Evolutionary conservation across 176 grass and related monocot genomes (phyloP), one percentile per base, ranked within the genome.

Genomic region (Musa schizocarpa): DNA sequence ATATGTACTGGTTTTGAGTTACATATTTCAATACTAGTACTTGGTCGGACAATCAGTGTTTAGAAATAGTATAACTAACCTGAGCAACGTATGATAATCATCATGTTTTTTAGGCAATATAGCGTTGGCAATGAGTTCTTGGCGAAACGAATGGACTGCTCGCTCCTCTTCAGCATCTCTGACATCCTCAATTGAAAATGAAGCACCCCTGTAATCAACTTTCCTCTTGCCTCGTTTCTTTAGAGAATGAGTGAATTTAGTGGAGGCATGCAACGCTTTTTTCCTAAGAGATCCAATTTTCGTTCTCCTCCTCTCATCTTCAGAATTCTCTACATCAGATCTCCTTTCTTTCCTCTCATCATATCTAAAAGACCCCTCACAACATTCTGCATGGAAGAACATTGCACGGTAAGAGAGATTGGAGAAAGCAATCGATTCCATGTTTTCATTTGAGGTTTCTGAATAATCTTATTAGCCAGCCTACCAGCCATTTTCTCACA

Each of bases 61-160:
- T n/a, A 19, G 1, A 50, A 17, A 50, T 50, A 54, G 22, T 17
- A 51, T 73, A 24, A 54, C 58, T 58, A 82, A 98, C 90, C 96
- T 91, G 51, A 99, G 91, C 86, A 99, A 87, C 83, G 87, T 89
- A 73, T 95, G 96, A 76, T 99, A 99, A 74, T 92, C 86, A 68
- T 99, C 91, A 68, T 99, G 88, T 53, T 84, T 99, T 17, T 92
- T 88, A 3, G 96, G 79, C 56, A 95, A 82, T 69, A 99, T 79
- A 53, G 82, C 75, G 13, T 88, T 88, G 9, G 87, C 61, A 57
- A 78, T 77, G 53, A 99, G 91, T 0, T 79, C 84, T 51, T 95
- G 91, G 4, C 88, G 83, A 76, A 99, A 95, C 8, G 86, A 81
- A 71, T 78, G 22, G 22, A 99, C 96, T 21, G 87, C 82, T 75